phyloP scores from a whole-genome alignment of 352 stramenopile species.

The Globisporangium mamillatum region DNA sequence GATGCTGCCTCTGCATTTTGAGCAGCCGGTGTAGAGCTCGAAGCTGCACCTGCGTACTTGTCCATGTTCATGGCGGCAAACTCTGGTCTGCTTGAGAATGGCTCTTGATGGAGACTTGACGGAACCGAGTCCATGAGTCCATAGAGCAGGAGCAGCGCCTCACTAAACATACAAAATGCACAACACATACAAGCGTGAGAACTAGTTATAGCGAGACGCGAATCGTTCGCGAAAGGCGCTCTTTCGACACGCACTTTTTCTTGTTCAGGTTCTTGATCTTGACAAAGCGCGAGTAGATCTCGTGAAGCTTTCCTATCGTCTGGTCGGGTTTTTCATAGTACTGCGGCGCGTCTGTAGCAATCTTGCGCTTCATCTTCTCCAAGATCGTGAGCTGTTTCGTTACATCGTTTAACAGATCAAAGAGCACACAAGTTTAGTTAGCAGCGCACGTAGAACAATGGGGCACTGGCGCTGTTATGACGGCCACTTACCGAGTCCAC shows the following conservation, averaged over 20 bases:
- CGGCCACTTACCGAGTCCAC: constrained; percentile 34
- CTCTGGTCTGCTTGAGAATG: constrained; percentile 3
- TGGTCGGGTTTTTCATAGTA: constrained; percentile 42
- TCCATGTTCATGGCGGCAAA: constrained; percentile 8
- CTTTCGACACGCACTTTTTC: constrained; percentile 46
- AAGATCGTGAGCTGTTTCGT: constrained; percentile 54
- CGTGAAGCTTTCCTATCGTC: constrained; percentile 56
- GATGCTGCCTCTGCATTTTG: background rate
- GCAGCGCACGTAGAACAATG: background rate
- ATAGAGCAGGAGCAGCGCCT: constrained; percentile 63
- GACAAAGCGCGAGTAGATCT: constrained; percentile 76
- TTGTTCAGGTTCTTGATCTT: constrained; percentile 73
- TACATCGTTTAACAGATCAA: background rate
- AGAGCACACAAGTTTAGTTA: background rate
- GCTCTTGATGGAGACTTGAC: background rate
- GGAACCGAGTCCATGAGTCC: constrained; percentile 60
- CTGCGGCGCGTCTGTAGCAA: constrained; percentile 35
- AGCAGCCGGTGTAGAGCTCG: background rate
- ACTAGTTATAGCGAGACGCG: background rate
- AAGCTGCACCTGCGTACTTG: background rate
- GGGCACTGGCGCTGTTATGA: background rate
- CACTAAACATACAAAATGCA: constrained; percentile 26
- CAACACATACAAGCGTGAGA: background rate
- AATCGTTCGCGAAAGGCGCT: background rate
- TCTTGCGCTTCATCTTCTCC: constrained; percentile 78